Evolutionary conservation across 768 basidiomycete species (phyloP).

Genomic region (Lentinula boryana): DNA sequence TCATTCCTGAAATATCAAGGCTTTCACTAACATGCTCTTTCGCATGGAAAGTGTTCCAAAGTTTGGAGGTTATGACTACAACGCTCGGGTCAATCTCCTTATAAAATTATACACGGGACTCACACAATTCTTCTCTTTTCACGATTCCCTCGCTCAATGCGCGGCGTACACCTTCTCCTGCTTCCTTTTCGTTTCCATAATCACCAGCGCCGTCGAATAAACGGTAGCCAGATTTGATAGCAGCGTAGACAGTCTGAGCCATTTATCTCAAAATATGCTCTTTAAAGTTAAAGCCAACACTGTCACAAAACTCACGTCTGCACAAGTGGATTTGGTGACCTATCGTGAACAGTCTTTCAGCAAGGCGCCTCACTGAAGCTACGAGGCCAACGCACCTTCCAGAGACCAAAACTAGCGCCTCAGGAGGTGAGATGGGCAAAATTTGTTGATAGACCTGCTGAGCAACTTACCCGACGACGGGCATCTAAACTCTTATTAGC

Average conservation of each 20-base stretch:
- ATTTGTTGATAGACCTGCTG: not conserved
- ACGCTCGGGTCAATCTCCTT: not conserved
- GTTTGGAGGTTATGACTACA: slow-evolving; percentile 84
- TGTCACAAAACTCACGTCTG: slow-evolving; percentile 41
- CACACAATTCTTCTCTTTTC: slow-evolving; percentile 83
- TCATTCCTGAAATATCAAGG: not conserved
- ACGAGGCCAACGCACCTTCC: slow-evolving; percentile 44
- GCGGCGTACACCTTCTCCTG: slow-evolving; percentile 69
- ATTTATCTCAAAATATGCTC: not conserved
- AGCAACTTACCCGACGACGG: slow-evolving; percentile 54
- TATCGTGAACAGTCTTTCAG: slow-evolving; percentile 15
- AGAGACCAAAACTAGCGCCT: slow-evolving; percentile 54
- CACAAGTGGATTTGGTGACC: slow-evolving; percentile 56
- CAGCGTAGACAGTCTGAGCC: slow-evolving; percentile 68
- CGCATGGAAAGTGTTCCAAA: slow-evolving; percentile 87
- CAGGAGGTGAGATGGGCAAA: not conserved
- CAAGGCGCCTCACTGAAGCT: not conserved
- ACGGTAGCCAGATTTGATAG: slow-evolving; percentile 82
- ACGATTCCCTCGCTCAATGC: slow-evolving; percentile 81
- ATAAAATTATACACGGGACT: slow-evolving; percentile 20
- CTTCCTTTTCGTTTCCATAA: slow-evolving; percentile 88
- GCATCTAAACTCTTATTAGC: slow-evolving; percentile 44
- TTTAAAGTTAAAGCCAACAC: not conserved
- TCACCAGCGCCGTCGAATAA: slow-evolving; percentile 84
- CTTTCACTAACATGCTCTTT: slow-evolving; percentile 56